Base-by-base conservation (phyloP, 495 filamentous ascomycete species). In the Hypomontagnella monticulosa region DNA sequence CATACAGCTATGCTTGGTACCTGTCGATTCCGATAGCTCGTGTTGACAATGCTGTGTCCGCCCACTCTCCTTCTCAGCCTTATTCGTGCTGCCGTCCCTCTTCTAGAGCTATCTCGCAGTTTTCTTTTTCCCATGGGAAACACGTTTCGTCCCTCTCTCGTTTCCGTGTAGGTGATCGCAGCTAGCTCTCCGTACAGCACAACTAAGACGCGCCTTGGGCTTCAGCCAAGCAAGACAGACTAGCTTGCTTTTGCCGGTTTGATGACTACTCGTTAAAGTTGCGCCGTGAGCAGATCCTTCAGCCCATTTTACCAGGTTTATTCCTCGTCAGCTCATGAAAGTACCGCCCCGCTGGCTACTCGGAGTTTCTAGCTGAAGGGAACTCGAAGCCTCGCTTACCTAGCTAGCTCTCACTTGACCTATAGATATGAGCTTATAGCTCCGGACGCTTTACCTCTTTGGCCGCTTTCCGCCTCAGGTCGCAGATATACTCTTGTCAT, bases 61-160 rank as follows among this genome's bases (percentile, higher is more conserved):
- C 23, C 50, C 38, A 41, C 40, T 53, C 41, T 63, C 18, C 12
- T 30, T 37, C 43, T 67, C 65, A 68, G 66, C 66, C 66, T 69
- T 69, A 69, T 69, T 46, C 50, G 27, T 61, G 56, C 49, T 34
- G 44, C 56, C 46, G 38, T 64, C 43, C 66, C 60, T 57, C 66
- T 48, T 44, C 37, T 27, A 37, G 27, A 61, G 56, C 60, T 52
- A 40, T 32, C 37, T 19, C 20, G 14, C 36, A 61, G 54, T 51
- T 69, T 46, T 46, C 54, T 40, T 52, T 58, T 54, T 54, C n/a
- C n/a, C 50, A 61, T 52, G 59, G 55, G 53, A 27, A 52, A 23
- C 37, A 56, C 40, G 66, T 54, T 56, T 50, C 46, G 38, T 20
- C 19, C 41, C 14, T 27, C 34, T 43, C 56, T 52, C 44, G 20